Evolutionary conservation across 2,329 filamentous ascomycete species (phyloP).

Genomic region (Didymella segeticola): DNA sequence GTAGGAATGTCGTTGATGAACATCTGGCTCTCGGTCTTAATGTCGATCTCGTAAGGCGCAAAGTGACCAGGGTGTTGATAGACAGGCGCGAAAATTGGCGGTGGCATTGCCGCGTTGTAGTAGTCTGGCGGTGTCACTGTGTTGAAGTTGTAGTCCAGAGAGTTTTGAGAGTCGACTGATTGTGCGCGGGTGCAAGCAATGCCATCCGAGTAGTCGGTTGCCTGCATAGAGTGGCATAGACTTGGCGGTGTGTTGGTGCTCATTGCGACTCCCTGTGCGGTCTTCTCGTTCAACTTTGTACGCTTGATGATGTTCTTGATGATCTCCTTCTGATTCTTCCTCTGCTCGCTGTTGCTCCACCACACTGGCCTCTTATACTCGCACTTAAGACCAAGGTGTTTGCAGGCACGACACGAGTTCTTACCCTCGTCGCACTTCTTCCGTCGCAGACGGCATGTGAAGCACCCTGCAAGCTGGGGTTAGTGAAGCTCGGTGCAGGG

Average conservation of each 20-base stretch:
- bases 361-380: conserved; percentile 97
- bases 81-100: conserved; percentile 52
- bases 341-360: conserved; percentile 93
- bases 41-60: conserved; percentile 89
- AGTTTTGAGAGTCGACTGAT: conserved; percentile 82
- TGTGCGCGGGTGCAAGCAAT: conserved; percentile 72
- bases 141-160: conserved; percentile 70
- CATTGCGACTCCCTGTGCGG: conserved; percentile 59
- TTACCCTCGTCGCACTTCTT: conserved; percentile 76
- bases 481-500: conserved; percentile 48
- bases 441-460: conserved; percentile 70
- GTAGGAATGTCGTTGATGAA: conserved; percentile 91
- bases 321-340: conserved; percentile 85
- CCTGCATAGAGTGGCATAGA: conserved; percentile 81
- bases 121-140: conserved; percentile 62
- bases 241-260: conserved; percentile 73
- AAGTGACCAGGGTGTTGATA: conserved; percentile 65
- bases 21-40: conserved; percentile 94
- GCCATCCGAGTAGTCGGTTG: conserved; percentile 79
- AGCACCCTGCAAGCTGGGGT: conserved; percentile 63
- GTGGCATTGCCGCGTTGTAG: conserved; percentile 68
- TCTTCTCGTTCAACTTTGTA: conserved; percentile 93
- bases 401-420: conserved; percentile 68
- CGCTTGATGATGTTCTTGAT: conserved; percentile 98
- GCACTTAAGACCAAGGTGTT: conserved; percentile 80